Evolutionary conservation across 2,329 filamentous ascomycete species (phyloP).

Genomic region (Alternaria ethzedia): DNA sequence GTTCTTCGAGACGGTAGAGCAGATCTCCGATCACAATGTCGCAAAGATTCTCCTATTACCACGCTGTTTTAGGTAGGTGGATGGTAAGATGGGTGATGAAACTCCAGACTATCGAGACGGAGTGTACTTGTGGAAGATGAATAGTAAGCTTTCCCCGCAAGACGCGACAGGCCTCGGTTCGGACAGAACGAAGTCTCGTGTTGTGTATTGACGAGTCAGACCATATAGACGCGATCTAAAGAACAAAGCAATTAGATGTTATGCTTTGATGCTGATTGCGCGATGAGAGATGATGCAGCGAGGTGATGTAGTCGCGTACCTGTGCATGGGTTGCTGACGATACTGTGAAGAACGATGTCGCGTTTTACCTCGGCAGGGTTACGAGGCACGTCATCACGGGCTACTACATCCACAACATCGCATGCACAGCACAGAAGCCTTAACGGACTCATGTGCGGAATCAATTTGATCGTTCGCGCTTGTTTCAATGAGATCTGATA

Average conservation of each 20-base stretch:
- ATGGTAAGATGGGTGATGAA: not conserved
- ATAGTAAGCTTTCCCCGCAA: slow-evolving; percentile 22
- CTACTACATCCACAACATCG: not conserved
- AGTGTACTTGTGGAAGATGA: not conserved
- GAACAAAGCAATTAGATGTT: not conserved
- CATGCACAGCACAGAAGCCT: not conserved
- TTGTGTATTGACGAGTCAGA: not conserved
- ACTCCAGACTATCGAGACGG: not conserved
- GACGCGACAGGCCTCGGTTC: slow-evolving; percentile 21
- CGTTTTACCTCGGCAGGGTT: slow-evolving; percentile 20
- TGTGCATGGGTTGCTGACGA: not conserved
- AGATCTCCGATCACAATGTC: not conserved
- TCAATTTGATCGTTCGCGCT: too few species aligned
- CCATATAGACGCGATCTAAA: not conserved
- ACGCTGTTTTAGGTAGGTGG: not conserved
- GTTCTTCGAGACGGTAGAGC: not conserved
- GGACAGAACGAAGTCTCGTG: not conserved
- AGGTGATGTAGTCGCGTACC: not conserved
- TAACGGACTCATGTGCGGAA: not conserved
- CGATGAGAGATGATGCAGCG: not conserved
- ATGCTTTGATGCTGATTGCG: not conserved
- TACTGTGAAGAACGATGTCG: not conserved
- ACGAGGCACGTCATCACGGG: slow-evolving; percentile 10
- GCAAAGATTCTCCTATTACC: not conserved
- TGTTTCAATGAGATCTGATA: not conserved